These are phyloP conservation scores for Myxozyma geophila DNA, from an alignment of 805 yeast species.

Conservation along the genomic window DNA sequence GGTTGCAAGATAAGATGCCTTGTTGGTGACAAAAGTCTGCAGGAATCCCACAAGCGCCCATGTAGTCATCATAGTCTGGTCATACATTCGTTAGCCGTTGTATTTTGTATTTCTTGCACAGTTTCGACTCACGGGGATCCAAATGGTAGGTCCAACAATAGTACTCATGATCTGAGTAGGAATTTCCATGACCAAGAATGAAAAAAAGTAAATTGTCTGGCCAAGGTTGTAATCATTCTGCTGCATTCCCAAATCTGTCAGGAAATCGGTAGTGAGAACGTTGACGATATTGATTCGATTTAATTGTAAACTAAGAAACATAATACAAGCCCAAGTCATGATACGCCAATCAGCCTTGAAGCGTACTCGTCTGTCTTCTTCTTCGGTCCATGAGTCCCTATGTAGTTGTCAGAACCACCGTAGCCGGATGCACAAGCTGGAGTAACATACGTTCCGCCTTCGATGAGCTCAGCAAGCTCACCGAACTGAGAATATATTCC, in stretches of 20 bases:
- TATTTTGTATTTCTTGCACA: background rate
- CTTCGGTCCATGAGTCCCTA: conserved; percentile 52
- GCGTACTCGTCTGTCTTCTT: conserved; percentile 56
- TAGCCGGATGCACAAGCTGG: background rate
- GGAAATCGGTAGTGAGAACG: conserved; percentile 61
- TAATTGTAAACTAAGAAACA: conserved; percentile 64
- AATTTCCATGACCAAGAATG: conserved; percentile 57
- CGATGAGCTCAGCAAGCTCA: conserved; percentile 22
- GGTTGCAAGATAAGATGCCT: conserved; percentile 52
- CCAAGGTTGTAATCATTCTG: conserved; percentile 65
- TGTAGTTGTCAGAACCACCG: conserved; percentile 4
- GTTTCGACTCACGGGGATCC: conserved; percentile 61
- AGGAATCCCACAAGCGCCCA: conserved; percentile 63
- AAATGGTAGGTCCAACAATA: conserved; percentile 64
- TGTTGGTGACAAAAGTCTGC: conserved; percentile 54
- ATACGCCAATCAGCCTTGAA: conserved; percentile 62
- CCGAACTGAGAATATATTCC: conserved; percentile 21
- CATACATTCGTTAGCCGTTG: background rate
- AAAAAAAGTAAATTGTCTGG: conserved; percentile 59
- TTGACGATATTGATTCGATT: conserved; percentile 63
- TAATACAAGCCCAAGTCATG: conserved; percentile 60
- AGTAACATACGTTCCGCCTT: conserved; percentile 28
- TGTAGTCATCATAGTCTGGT: conserved; percentile 51
- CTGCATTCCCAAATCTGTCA: conserved; percentile 56
- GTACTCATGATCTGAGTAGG: conserved; percentile 72